Base-by-base conservation (phyloP, 495 filamentous ascomycete genomes). In the Neurospora sp. region DNA sequence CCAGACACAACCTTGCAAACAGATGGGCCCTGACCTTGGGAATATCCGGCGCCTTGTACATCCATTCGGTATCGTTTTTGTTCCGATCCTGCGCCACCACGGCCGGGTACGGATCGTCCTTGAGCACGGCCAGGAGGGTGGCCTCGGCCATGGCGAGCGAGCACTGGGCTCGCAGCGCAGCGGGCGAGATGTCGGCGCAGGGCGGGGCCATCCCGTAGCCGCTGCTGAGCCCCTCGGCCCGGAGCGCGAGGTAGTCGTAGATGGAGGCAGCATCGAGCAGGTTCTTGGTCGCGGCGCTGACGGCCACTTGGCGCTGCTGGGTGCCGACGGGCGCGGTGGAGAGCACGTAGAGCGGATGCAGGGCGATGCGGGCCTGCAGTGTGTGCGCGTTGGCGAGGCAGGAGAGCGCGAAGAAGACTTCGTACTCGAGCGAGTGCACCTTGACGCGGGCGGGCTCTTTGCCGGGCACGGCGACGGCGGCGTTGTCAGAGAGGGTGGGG, bases 71-170 rank as follows among this genome's bases (percentile, higher is more conserved):
- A 80, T 94, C 92, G 74, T 92, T 89, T 38, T 89, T 87, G 77
- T 96, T 94, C 40, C 93, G 86, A 69, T 89, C 88, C 72, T 93
- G 91, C 12, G 92, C 89, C 39, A 93, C 91, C 16, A 88, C 88
- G 3, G 90, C 89, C 1, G 96, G 90, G 77, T 98, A 97, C 0
- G 95, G 93, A 78, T 99, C 96, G 76, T 97, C 94, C 77, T 97
- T 98, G 39, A 95, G 81, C 1, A 98, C 93, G 3, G 93, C 92
- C 3, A 97, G 85, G 7, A 98, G 87, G 0, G 94, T 98, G 0
- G 96, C 95, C 79, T 97, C 94, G 0, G 93, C 92, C 12, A 96
- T 82, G 0, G 94, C 91, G 7, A 98, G 86, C 2, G 87, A 87
- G 14, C 90, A 85, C 37, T 97, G 85, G 6, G 93, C 93, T 1